phyloP scores from a whole-genome alignment of 495 filamentous ascomycete species.

The Podospora tetraspora region DNA sequence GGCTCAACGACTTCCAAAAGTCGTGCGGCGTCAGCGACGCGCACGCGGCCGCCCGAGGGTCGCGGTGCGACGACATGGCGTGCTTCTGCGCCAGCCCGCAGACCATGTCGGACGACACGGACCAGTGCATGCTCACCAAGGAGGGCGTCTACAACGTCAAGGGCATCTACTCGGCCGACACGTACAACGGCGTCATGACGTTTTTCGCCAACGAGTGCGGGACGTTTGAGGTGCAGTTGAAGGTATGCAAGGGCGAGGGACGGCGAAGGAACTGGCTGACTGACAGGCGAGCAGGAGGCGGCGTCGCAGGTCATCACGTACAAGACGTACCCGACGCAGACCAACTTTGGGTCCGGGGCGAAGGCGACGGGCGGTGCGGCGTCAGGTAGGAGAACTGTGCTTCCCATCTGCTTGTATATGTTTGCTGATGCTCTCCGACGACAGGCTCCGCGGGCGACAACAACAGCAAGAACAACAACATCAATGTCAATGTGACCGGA shows the following conservation, averaged over 20 bases:
- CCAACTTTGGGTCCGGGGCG: background rate
- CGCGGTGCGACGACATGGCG: background rate
- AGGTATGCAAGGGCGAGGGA: background rate
- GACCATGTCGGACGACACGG: background rate
- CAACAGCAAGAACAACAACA: background rate
- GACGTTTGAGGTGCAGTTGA: background rate
- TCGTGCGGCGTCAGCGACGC: background rate
- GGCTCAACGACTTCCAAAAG: background rate
- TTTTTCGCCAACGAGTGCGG: background rate
- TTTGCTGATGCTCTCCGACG: background rate
- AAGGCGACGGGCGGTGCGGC: background rate
- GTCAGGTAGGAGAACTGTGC: background rate
- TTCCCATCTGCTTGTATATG: background rate
- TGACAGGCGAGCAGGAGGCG: background rate
- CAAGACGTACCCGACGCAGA: background rate
- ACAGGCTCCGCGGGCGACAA: background rate
- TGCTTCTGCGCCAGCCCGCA: background rate
- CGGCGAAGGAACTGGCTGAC: too few relatives aligned
- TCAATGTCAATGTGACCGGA: background rate
- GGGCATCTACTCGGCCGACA: background rate
- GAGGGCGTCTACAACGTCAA: background rate
- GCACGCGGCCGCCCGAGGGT: background rate
- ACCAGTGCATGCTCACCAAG: background rate
- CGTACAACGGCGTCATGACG: background rate
- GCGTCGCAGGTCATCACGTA: background rate